A percentile compares a stretch with the other conserved stretches of the same genome.
Evolutionary conservation across 2,329 filamentous ascomycete species (phyloP).

Genomic region (Didymosphaeria variabile): DNA sequence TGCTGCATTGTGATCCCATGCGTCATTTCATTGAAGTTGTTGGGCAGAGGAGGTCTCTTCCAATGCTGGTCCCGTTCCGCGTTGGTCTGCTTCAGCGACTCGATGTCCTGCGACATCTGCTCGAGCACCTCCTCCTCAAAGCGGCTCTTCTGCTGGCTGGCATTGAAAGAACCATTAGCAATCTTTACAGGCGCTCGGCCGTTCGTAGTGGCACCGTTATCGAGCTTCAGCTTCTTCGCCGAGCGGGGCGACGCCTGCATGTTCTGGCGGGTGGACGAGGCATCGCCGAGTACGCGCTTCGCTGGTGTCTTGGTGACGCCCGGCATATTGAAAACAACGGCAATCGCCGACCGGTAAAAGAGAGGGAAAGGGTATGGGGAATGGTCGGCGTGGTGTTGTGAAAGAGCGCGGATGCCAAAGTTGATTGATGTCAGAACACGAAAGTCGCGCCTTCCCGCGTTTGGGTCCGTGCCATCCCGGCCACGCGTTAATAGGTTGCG

Average conservation of each 20-base stretch:
- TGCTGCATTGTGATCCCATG: conserved; percentile 90
- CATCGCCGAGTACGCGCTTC: conserved; percentile 59
- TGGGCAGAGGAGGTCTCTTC: conserved; percentile 70
- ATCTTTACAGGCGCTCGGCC: conserved; percentile 71
- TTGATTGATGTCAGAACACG: conserved; percentile 36
- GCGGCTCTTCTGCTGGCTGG: conserved; percentile 82
- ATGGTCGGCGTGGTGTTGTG: conserved; percentile 11
- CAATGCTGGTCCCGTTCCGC: conserved; percentile 94
- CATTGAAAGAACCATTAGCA: conserved; percentile 65
- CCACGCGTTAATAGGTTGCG: conserved; percentile 18
- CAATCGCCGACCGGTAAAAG: conserved; percentile 13
- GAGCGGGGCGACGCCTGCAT: conserved; percentile 57
- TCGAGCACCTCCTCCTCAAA: conserved; percentile 96
- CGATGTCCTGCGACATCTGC: conserved; percentile 94
- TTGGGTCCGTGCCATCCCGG: conserved; percentile 35
- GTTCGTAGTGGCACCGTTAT: conserved; percentile 65
- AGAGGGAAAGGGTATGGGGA: conserved; percentile 1
- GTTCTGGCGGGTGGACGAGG: conserved; percentile 55
- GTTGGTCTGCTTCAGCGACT: conserved; percentile 83
- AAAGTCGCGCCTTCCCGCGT: conserved; percentile 42
- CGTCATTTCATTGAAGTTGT: conserved; percentile 67
- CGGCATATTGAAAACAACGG: conserved; percentile 37
- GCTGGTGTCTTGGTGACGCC: conserved; percentile 47
- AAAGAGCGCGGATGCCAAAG: conserved; percentile 28
- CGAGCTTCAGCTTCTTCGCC: conserved; percentile 85